Conservation (phyloP, 1,139 yeast genomes). For the Taphrina flavorubra region DNA sequence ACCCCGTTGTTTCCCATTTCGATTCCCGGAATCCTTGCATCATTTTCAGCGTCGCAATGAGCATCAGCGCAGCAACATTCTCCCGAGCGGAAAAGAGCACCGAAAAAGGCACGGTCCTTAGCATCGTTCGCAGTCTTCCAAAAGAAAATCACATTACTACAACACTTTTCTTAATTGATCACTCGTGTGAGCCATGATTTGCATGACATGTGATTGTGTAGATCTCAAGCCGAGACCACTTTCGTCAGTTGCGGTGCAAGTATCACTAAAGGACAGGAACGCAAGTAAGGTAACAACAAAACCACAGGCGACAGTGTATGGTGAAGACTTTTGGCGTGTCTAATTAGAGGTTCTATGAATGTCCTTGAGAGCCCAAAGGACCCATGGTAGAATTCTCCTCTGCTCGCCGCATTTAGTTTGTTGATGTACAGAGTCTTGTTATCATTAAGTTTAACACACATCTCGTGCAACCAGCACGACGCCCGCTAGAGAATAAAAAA, state of each 20-base stretch:
- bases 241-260: too few relatives aligned
- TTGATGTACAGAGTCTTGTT: slow-evolving; percentile 13
- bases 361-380: not conserved
- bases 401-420: slow-evolving; percentile 8
- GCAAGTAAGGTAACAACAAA: not conserved
- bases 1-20: too few relatives aligned
- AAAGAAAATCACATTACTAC: too few relatives aligned
- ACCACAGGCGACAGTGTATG: not conserved
- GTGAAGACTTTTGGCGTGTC: slow-evolving; percentile 1
- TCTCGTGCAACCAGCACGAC: slow-evolving; percentile 5
- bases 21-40: too few relatives aligned
- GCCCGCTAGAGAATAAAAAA: slow-evolving; percentile 1
- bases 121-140: too few relatives aligned
- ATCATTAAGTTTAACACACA: slow-evolving; percentile 3
- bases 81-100: too few relatives aligned
- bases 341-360: slow-evolving; percentile 8
- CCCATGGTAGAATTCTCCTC: too few relatives aligned
- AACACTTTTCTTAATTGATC: too few relatives aligned
- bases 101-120: too few relatives aligned
- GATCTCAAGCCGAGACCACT: too few relatives aligned
- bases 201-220: too few relatives aligned
- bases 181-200: too few relatives aligned
- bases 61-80: not conserved
- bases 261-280: not conserved
- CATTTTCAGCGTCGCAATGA: not conserved